phyloP scores from a whole-genome alignment of 441 rosid genomes.

The Erodium texanum region DNA sequence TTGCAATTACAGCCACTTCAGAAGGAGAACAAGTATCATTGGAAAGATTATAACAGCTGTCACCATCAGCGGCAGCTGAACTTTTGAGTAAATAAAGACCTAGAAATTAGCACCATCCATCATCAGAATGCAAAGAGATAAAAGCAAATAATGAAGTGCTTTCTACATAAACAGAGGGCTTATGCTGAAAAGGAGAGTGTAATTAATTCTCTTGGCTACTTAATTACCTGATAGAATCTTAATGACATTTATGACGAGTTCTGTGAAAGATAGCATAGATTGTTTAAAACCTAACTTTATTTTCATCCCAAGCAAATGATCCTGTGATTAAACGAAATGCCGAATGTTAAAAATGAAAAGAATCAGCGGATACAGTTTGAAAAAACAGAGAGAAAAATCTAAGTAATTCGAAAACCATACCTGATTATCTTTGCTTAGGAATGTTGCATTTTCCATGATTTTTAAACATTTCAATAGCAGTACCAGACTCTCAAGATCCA shows the following conservation, averaged over 20 bases:
- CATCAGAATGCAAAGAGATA: constrained; percentile 20
- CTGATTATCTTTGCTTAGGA: constrained; percentile 93
- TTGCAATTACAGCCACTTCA: constrained; percentile 31
- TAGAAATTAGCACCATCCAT: constrained; percentile 27
- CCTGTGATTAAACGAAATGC: constrained; percentile 29
- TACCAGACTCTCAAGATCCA: constrained; percentile 38
- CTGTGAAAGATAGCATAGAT: constrained; percentile 39
- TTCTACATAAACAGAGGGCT: neutral
- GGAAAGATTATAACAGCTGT: constrained; percentile 28
- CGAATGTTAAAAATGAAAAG: constrained; percentile 12
- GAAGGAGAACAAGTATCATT: constrained; percentile 27
- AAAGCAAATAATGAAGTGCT: constrained; percentile 5
- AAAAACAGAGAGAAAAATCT: neutral
- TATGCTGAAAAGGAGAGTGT: neutral
- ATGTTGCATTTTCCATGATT: constrained; percentile 98
- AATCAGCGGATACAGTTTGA: constrained; percentile 7
- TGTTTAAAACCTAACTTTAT: constrained; percentile 37
- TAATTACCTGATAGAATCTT: constrained; percentile 69
- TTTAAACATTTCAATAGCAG: constrained; percentile 72
- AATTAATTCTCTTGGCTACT: neutral
- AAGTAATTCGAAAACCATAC: constrained; percentile 25
- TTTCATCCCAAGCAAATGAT: constrained; percentile 65
- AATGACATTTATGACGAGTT: constrained; percentile 47
- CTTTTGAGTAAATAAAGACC: constrained; percentile 43
- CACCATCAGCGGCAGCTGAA: constrained; percentile 22